Base-by-base conservation (phyloP, 805 yeast genomes). In the Saccharomyces kudriavzevii region DNA sequence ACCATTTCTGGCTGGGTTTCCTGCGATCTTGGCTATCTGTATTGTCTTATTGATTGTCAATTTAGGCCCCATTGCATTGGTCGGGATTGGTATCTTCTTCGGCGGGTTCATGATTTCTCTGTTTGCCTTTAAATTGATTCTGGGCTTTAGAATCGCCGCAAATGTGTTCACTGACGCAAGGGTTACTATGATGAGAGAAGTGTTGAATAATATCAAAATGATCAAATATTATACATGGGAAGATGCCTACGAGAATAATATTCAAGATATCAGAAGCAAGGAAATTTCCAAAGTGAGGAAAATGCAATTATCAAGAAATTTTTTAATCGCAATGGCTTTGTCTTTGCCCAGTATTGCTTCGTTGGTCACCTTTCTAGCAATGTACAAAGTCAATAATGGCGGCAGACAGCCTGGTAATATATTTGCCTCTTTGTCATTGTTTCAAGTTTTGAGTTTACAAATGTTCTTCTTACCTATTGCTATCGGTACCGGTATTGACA, bases 211-310 rank as follows among this genome's bases (percentile, higher is more conserved):
- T 58, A 80, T 91, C 77, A 88, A 87, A 64, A 78, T 85, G 73
- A 87, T 91, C 68, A 91, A 91, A 72, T 87, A 79, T 67, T 91
- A 90, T 67, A 87, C 95, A 0, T 91, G 97, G 97, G 97, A 91
- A 70, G 76, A 75, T 30, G 90, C 97, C 0, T 91, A 89, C 66
- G 76, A 76, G 52, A 67, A 76, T 9, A 72, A 77, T 51, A 77
- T 91, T 35, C 63, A 80, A 14, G 76, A 74, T 11, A 74, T 80
- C 27, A 79, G 97, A 66, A 61, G 65, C 0, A 64, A 72, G 22
- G 97, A 90, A 70, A 83, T 87, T 78, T 60, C 63, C 3, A 73
- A 75, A 50, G 77, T 91, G 55, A 77, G 82, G 57, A 74, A 71
- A 51, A 79, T 89, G 74, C 91, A 87, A 62, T 74, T 83, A 46